Base-by-base conservation (phyloP, 495 filamentous ascomycete genomes). In the Annulohypoxylon stygium region DNA sequence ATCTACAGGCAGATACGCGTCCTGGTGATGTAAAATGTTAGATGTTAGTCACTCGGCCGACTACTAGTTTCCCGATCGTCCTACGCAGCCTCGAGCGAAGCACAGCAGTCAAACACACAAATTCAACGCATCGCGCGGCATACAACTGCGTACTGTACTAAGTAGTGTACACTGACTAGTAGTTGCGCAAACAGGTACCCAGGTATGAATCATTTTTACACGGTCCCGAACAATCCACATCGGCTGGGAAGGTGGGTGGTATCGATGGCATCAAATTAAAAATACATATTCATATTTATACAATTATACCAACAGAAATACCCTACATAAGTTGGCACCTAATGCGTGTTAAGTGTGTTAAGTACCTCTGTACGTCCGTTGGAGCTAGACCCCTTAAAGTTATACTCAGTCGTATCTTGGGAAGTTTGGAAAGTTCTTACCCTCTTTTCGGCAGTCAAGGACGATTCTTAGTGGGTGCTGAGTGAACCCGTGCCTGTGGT, bases 401-500 rank as follows among this genome's bases (percentile, higher is more conserved):
- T 53, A 64, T 57, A 37, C 20, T 16, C 10, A 25, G 34, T 59
- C 16, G 26, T 64, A 57, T 66, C n/a, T 11, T 64, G 30, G 10
- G 58, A 57, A 57, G 26, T 34, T 51, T 50, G 18, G 36, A 64
- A 63, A n/a, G 41, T 63, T 57, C 64, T 67, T 20, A 70, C 61
- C 39, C 45, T 74, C 66, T 71, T 51, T 54, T 67, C 67, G 62
- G 67, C 61, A 55, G 55, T 61, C 67, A 63, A 50, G 67, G 41
- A 73, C 73, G 69, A 75, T 50, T 34, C 41, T 67, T 11, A 66
- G 66, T 75, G 73, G 73, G 48, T 53, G 64, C 51, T 72, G 58
- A 66, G 63, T 70, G 73, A 71, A 75, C 73, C 73, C 73, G 73
- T 75, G 73, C 73, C 73, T 75, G 55, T 75, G 73, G 73, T 65